Conservation (phyloP, 2,329 filamentous ascomycete species). For the Aureobasidium sp. region DNA sequence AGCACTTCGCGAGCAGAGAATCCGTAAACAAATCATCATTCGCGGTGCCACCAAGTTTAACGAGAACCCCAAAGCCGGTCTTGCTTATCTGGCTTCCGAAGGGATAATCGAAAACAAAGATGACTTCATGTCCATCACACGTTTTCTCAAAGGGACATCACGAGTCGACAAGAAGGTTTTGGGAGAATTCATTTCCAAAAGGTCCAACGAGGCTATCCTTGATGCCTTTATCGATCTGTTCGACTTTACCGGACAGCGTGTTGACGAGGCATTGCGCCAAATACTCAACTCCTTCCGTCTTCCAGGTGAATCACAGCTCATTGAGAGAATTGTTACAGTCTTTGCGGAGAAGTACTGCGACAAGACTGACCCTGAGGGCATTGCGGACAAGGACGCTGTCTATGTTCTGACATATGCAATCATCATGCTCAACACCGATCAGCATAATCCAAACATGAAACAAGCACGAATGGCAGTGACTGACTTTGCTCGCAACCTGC, state of each 20-base stretch:
- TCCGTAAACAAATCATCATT: constrained; percentile 80
- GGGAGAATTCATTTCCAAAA: constrained; percentile 89
- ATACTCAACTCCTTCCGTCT: constrained; percentile 89
- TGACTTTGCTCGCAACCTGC: constrained; percentile 81
- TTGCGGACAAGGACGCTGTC: constrained; percentile 78
- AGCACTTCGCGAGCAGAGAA: constrained; percentile 60
- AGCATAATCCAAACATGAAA: constrained; percentile 87
- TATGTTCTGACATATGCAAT: constrained; percentile 92
- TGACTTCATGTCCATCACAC: constrained; percentile 70
- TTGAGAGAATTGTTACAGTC: constrained; percentile 80
- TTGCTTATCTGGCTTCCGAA: constrained; percentile 75
- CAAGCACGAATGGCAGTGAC: constrained; percentile 74
- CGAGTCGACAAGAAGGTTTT: constrained; percentile 83
- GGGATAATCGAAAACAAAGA: constrained; percentile 72
- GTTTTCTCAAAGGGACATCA: constrained; percentile 78
- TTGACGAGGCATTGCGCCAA: constrained; percentile 80
- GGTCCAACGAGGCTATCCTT: constrained; percentile 74
- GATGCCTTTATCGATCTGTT: constrained; percentile 79
- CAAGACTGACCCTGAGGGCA: constrained; percentile 58
- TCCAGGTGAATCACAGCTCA: constrained; percentile 85
- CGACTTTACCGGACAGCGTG: constrained; percentile 74
- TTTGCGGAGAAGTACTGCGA: constrained; percentile 81
- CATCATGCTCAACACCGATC: constrained; percentile 95
- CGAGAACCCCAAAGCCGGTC: constrained; percentile 80
- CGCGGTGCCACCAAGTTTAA: constrained; percentile 88